Conservation (phyloP, 2,329 filamentous ascomycete species). For the Microsporum audouinii region DNA sequence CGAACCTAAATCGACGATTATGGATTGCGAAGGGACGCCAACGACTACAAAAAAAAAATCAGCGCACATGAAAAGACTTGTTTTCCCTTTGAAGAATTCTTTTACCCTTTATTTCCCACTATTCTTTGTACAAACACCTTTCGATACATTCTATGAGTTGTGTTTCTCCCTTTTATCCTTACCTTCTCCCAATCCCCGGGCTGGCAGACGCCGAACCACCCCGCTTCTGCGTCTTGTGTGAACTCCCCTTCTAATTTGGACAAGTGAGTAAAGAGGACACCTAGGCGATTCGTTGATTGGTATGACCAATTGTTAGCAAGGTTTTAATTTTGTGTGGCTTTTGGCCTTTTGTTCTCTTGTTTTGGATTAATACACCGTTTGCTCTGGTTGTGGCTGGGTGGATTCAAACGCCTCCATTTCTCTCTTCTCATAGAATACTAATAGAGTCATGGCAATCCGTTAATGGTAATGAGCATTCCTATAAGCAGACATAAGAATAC, state of each 20-base stretch:
- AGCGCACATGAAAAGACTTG: neutral
- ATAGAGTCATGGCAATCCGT: neutral
- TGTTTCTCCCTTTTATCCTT: neutral
- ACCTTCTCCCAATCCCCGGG: neutral
- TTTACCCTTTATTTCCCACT: neutral
- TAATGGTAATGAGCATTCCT: neutral
- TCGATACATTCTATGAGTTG: neutral
- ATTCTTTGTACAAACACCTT: slow-evolving; percentile 2
- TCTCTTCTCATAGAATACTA: neutral
- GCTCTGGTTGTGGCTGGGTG: neutral
- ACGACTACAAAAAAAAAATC: neutral
- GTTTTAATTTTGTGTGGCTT: slow-evolving; percentile 1
- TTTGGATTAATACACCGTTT: neutral
- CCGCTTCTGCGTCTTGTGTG: neutral
- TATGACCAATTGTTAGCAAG: neutral
- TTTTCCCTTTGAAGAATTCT: neutral
- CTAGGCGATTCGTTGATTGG: neutral
- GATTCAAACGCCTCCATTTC: neutral
- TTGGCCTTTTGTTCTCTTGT: neutral
- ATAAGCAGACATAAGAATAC: neutral
- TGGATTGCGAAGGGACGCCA: neutral
- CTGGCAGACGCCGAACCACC: neutral
- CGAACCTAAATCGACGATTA: neutral
- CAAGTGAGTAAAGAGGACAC: neutral
- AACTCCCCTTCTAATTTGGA: neutral